Percentiles rank a stretch among this genome's conserved stretches.
Evolutionary conservation across 2,329 filamentous ascomycete species (phyloP).

Genomic region (Chaetomium sp.): DNA sequence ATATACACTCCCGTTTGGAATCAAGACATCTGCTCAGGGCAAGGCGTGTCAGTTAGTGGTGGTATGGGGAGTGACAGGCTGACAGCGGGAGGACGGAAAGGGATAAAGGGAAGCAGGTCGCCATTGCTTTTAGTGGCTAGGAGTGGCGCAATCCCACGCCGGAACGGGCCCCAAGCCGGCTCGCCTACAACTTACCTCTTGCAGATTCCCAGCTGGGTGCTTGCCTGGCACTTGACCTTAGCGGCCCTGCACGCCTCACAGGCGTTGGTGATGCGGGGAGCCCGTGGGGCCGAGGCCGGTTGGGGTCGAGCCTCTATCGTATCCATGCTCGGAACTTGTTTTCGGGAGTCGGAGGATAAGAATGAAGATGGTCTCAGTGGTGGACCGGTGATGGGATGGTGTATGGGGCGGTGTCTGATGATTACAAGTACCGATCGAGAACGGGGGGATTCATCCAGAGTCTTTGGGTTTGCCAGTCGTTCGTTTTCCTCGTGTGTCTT

Average conservation of each 20-base stretch:
- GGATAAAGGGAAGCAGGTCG: not conserved
- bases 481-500: not conserved
- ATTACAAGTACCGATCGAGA: not conserved
- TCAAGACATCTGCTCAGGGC: conserved; percentile 49
- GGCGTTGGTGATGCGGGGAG: conserved; percentile 47
- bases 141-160: not conserved
- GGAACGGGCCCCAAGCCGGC: not conserved
- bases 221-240: conserved; percentile 56
- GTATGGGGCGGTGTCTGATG: not conserved
- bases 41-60: not conserved
- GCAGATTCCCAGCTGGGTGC: conserved; percentile 52
- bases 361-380: not conserved
- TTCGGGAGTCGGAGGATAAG: not conserved
- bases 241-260: conserved; percentile 58
- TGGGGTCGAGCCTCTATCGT: conserved; percentile 19
- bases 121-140: not conserved
- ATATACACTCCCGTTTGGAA: conserved; percentile 57
- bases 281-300: conserved; percentile 31
- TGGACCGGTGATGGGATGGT: no score
- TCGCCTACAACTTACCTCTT: conserved; percentile 46
- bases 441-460: not conserved
- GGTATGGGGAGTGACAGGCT: not conserved
- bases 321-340: conserved; percentile 6
- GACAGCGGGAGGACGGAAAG: not conserved
- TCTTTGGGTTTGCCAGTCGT: not conserved